Evolutionary conservation across 331 rosid genomes (phyloP).

Genomic region (Pyracantha coccinea): DNA sequence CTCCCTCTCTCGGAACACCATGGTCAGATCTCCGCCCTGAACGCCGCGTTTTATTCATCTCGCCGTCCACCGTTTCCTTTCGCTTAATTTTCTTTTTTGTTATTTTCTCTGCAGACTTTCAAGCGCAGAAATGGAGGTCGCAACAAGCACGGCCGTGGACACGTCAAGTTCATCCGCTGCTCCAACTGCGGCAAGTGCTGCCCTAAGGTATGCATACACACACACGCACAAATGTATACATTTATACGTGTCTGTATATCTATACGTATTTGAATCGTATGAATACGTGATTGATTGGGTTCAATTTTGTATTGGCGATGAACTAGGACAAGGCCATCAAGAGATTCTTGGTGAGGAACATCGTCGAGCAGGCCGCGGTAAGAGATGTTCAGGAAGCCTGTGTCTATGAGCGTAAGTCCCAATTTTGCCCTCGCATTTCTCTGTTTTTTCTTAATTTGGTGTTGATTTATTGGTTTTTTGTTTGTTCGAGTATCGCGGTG

Average conservation of each 20-base stretch:
- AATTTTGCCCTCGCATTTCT: not conserved
- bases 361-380: constrained; percentile 95
- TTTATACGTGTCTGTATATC: no score
- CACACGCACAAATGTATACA: no score
- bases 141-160: constrained; percentile 92
- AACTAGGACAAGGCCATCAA: constrained; percentile 81
- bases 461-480: not conserved
- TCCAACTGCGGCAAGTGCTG: constrained; percentile 98
- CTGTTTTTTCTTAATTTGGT: not conserved
- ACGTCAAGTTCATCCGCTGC: constrained; percentile 83
- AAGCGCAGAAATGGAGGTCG: constrained; percentile 89
- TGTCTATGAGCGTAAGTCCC: constrained; percentile 62
- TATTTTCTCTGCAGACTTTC: constrained; percentile 50
- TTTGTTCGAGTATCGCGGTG: not conserved
- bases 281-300: not conserved
- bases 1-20: constrained; percentile 2
- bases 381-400: constrained; percentile 98
- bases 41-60: no score
- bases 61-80: not conserved
- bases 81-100: not conserved
- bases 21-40: constrained; percentile 22
- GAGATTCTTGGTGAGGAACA: constrained; percentile 90
- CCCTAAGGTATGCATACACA: constrained; percentile 53
- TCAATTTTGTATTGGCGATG: not conserved
- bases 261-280: no score